Conservation (phyloP, 345 rosid species). For the Psidium friedrichsthalianum region DNA sequence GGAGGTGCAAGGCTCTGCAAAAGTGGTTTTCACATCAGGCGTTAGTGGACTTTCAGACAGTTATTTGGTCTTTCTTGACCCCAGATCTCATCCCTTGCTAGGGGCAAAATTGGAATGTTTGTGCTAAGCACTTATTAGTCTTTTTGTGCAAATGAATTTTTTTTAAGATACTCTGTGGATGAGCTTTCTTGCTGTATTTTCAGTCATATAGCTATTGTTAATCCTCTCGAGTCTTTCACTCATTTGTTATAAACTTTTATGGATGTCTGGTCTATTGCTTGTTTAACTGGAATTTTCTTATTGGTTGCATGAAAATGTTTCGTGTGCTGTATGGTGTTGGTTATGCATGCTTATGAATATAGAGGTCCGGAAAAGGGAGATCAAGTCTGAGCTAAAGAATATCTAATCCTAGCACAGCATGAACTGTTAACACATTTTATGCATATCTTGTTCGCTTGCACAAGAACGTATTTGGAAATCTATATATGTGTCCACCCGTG, state of each 20-base stretch:
- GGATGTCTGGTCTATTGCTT: neutral
- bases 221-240: neutral
- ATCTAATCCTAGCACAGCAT: neutral
- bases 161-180: neutral
- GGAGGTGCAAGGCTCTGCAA: neutral
- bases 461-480: neutral
- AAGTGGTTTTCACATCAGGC: neutral
- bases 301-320: neutral
- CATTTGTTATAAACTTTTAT: neutral
- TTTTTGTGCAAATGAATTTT: neutral
- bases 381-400: neutral
- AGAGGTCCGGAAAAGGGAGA: neutral
- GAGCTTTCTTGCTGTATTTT: neutral
- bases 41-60: neutral
- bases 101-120: neutral
- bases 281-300: neutral
- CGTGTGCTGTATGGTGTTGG: neutral
- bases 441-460: neutral
- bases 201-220: neutral
- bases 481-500: neutral
- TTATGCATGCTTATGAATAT: neutral
- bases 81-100: neutral
- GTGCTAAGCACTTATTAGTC: neutral
- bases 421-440: neutral
- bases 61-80: neutral